phyloP scores from a whole-genome alignment of 345 rosid species.

The Microcos paniculata region DNA sequence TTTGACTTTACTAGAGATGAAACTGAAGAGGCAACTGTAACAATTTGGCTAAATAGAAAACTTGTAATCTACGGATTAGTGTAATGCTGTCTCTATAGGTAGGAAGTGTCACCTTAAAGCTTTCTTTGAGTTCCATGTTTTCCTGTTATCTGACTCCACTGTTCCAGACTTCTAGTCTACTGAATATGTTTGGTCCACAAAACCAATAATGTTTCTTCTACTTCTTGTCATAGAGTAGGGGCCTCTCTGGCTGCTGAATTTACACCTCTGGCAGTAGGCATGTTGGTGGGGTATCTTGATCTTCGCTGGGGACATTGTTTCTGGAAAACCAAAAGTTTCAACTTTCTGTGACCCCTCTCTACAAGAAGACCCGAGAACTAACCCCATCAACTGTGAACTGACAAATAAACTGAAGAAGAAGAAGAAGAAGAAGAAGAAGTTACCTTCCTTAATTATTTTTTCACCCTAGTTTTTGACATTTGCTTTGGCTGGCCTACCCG shows the following conservation, averaged over 20 bases:
- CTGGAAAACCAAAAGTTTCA: slow-evolving; percentile 1
- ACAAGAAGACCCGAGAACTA: not conserved
- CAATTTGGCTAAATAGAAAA: too few species aligned
- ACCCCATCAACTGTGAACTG: not conserved
- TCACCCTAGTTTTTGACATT: not conserved
- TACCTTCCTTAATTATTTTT: not conserved
- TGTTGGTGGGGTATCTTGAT: slow-evolving; percentile 9
- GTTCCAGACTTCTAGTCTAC: not conserved
- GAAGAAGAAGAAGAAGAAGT: not conserved
- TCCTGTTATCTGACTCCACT: not conserved
- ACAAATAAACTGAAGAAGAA: not conserved
- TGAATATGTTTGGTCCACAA: slow-evolving; percentile 8
- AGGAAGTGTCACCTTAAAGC: not conserved
- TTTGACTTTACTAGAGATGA: too few species aligned
- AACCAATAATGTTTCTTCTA: slow-evolving; percentile 9
- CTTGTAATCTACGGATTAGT: not conserved
- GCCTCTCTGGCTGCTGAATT: not conserved
- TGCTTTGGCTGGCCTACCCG: not conserved
- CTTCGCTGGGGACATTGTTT: not conserved
- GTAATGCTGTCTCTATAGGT: not conserved
- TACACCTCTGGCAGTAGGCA: slow-evolving; percentile 7
- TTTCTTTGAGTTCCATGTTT: not conserved
- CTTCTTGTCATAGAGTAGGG: not conserved
- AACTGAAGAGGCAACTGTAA: too few species aligned
- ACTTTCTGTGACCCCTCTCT: not conserved